Conservation (phyloP, 192 early-diverging fungal genomes). For the Coemansia sp. region DNA sequence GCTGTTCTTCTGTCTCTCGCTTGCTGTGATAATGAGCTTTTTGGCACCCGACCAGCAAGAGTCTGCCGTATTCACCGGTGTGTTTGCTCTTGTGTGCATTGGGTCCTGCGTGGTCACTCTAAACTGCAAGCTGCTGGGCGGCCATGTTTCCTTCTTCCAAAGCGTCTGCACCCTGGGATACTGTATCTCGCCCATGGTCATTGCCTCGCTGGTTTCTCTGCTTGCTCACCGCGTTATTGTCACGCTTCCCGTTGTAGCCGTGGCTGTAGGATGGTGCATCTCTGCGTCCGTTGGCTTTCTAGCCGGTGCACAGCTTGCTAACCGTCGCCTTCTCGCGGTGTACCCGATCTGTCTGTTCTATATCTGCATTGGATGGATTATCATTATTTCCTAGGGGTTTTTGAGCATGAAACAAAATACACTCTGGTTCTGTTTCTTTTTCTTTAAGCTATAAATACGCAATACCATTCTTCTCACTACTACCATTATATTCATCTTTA, state of each 20-base stretch:
- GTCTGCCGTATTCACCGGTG: slow-evolving; percentile 82
- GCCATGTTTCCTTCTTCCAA: slow-evolving; percentile 94
- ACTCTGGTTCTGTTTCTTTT: not conserved
- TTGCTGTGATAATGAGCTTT: slow-evolving; percentile 84
- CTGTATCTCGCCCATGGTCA: slow-evolving; percentile 91
- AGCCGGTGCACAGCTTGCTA: slow-evolving; percentile 80
- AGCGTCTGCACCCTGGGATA: slow-evolving; percentile 95
- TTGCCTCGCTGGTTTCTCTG: slow-evolving; percentile 73
- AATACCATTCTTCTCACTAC: not conserved
- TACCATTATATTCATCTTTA: too few relatives aligned
- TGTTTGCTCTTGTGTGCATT: slow-evolving; percentile 94
- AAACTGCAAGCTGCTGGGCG: slow-evolving; percentile 94
- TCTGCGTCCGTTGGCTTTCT: slow-evolving; percentile 94
- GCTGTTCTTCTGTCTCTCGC: slow-evolving; percentile 84
- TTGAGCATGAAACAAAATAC: not conserved
- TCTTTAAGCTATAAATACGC: not conserved
- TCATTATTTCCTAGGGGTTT: slow-evolving; percentile 65
- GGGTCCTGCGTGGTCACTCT: slow-evolving; percentile 94
- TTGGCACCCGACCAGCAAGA: slow-evolving; percentile 78
- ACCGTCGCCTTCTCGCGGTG: slow-evolving; percentile 82
- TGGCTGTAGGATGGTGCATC: slow-evolving; percentile 85
- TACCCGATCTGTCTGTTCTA: slow-evolving; percentile 97
- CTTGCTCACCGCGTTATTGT: slow-evolving; percentile 68
- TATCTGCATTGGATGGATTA: slow-evolving; percentile 93
- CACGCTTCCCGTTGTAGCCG: slow-evolving; percentile 69